These are phyloP conservation scores for Chlorella sp. DNA, from an alignment of 139 green algal species.

Conservation along the genomic window DNA sequence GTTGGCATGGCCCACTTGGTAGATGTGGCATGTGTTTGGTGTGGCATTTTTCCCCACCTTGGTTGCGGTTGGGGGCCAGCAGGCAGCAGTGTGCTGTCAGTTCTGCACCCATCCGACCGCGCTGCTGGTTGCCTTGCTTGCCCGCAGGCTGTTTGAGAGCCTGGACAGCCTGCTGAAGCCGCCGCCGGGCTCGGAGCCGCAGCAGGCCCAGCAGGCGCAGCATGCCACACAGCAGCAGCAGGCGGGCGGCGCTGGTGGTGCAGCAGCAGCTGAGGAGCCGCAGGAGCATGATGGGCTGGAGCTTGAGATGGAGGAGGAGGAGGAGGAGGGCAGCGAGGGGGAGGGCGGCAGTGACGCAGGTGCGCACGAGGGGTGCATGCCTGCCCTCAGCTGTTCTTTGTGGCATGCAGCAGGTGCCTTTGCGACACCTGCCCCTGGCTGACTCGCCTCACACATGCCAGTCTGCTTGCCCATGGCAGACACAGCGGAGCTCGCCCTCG, in stretches of 20 bases:
- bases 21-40: too few species aligned
- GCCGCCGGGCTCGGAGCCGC: neutral
- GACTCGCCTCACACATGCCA: too few species aligned
- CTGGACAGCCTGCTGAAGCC: neutral
- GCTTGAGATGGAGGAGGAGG: neutral
- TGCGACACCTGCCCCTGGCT: too few species aligned
- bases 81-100: too few species aligned
- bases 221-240: neutral
- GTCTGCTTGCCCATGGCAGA: neutral
- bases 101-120: too few species aligned
- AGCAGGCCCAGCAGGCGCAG: constrained; percentile 5
- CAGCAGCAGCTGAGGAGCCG: neutral
- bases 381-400: too few species aligned
- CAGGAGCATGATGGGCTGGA: constrained; percentile 1
- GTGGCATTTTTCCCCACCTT: too few species aligned
- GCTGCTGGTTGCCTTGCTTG: too few species aligned
- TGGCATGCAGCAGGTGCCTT: too few species aligned
- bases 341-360: constrained; percentile 13
- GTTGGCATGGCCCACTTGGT: too few species aligned
- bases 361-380: too few species aligned
- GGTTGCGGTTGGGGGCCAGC: too few species aligned
- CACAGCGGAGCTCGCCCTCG: neutral
- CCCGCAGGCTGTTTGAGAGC: constrained; percentile 29
- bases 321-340: neutral
- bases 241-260: neutral